Evolutionary conservation across 2,329 filamentous ascomycete species (phyloP).

Genomic region (Neurospora sp.): DNA sequence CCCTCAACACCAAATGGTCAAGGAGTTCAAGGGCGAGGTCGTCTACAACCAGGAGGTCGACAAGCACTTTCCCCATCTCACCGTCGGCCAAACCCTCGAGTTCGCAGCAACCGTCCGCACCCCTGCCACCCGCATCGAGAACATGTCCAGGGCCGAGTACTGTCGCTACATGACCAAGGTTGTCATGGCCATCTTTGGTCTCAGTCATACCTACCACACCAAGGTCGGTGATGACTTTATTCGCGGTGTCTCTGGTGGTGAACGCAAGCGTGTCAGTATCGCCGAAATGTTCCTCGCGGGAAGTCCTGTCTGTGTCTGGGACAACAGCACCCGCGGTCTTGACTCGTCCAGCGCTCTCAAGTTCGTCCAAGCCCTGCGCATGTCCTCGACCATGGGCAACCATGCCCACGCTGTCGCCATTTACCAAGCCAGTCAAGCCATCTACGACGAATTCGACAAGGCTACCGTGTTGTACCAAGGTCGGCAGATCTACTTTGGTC

Average conservation of each 20-base stretch:
- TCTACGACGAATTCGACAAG: slow-evolving; percentile 53
- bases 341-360: slow-evolving; percentile 66
- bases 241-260: slow-evolving; percentile 61
- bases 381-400: slow-evolving; percentile 61
- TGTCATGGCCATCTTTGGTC: slow-evolving; percentile 61
- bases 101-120: slow-evolving; percentile 64
- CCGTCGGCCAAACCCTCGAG: slow-evolving; percentile 61
- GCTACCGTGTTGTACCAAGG: slow-evolving; percentile 67
- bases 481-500: slow-evolving; percentile 67
- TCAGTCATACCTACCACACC: slow-evolving; percentile 62
- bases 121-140: slow-evolving; percentile 53
- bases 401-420: slow-evolving; percentile 57
- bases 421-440: slow-evolving; percentile 38
- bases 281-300: slow-evolving; percentile 48
- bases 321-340: slow-evolving; percentile 54
- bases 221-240: slow-evolving; percentile 68
- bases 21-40: slow-evolving; percentile 54
- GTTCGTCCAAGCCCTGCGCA: slow-evolving; percentile 58
- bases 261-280: slow-evolving; percentile 72
- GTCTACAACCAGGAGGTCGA: slow-evolving; percentile 71
- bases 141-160: slow-evolving; percentile 51
- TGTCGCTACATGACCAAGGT: slow-evolving; percentile 54
- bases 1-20: slow-evolving; percentile 40
- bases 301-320: slow-evolving; percentile 12
- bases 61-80: slow-evolving; percentile 68